Evolutionary conservation across 345 rosid species (phyloP).

Genomic region (Gossypium ekmanianum): DNA sequence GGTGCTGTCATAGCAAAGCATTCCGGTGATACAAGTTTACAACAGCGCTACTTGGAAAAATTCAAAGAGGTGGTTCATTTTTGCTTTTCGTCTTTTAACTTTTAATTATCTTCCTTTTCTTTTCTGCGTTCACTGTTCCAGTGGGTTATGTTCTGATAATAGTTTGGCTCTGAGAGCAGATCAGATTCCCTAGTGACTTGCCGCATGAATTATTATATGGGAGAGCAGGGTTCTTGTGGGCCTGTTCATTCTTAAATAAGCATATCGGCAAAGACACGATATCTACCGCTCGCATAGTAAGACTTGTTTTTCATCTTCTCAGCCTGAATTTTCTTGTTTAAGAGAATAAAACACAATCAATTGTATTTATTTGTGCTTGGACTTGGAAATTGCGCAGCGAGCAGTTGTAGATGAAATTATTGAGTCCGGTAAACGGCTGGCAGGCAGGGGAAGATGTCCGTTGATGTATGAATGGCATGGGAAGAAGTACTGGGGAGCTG

Average conservation of each 20-base stretch:
- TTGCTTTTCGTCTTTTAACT: neutral
- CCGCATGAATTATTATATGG: conserved; percentile 62
- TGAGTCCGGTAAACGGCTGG: conserved; percentile 43
- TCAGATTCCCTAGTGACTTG: conserved; percentile 44
- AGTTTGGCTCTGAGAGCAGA: conserved; percentile 29
- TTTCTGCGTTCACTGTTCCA: neutral
- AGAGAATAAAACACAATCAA: neutral
- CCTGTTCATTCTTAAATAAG: conserved; percentile 58
- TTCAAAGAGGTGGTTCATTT: conserved; percentile 42
- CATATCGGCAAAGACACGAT: conserved; percentile 55
- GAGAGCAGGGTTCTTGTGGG: conserved; percentile 62
- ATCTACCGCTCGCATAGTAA: conserved; percentile 39
- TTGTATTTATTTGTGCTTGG: conserved; percentile 5
- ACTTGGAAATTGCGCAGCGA: conserved; percentile 38
- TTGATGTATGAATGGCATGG: conserved; percentile 84
- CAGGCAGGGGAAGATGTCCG: conserved; percentile 43
- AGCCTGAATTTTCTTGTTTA: neutral
- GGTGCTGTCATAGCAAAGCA: conserved; percentile 68
- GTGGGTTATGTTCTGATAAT: neutral
- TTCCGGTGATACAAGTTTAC: conserved; percentile 42
- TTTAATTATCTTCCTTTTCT: neutral
- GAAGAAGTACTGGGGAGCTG: conserved; percentile 71
- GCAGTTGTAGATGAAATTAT: conserved; percentile 51
- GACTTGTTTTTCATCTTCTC: neutral
- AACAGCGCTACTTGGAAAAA: conserved; percentile 37